These are phyloP conservation scores for Rhododendron kiyosumense DNA, from an alignment of 148 eudicot genomes.

Conservation along the genomic window DNA sequence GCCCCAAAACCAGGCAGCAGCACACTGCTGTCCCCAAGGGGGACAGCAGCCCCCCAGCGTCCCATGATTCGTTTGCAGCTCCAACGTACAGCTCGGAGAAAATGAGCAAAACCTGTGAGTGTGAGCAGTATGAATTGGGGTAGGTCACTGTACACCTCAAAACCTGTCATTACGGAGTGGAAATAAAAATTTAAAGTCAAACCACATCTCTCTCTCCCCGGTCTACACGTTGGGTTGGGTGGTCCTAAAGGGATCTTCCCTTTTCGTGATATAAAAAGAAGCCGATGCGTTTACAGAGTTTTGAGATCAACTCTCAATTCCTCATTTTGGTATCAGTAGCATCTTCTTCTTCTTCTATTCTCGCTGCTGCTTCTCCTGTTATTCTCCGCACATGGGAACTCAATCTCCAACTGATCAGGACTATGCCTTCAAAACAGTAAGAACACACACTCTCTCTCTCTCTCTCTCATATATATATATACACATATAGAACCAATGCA, in stretches of 20 bases:
- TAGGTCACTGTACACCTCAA: background rate
- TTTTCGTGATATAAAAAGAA: background rate
- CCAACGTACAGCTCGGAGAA: too few relatives aligned
- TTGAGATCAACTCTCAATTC: background rate
- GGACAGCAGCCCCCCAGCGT: too few relatives aligned
- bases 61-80: too few relatives aligned
- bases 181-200: too few relatives aligned
- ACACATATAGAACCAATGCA: background rate
- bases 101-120: too few relatives aligned
- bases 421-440: background rate
- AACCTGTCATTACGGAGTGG: too few relatives aligned
- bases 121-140: background rate
- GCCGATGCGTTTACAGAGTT: background rate
- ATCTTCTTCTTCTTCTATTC: background rate
- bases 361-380: background rate
- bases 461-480: background rate
- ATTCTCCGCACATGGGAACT: constrained; percentile 6
- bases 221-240: too few relatives aligned
- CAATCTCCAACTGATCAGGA: constrained; percentile 5
- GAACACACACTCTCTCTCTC: constrained; percentile 10
- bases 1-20: too few relatives aligned
- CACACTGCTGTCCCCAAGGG: too few relatives aligned
- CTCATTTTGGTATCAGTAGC: background rate
- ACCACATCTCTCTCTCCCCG: background rate
- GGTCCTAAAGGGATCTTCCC: background rate